Conservation (phyloP, 305 asterid genomes). For the Petunia hybrid region DNA sequence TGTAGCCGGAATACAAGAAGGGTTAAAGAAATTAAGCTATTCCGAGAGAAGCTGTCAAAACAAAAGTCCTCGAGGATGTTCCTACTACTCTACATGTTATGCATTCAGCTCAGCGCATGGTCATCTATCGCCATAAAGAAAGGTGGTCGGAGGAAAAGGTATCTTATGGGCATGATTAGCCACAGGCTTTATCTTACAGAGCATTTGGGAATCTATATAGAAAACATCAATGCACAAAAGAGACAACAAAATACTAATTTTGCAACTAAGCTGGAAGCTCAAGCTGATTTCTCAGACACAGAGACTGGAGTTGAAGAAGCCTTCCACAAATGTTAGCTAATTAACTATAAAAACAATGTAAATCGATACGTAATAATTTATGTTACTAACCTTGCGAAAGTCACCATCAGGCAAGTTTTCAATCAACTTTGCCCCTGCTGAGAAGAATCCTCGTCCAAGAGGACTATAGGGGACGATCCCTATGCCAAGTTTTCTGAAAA, state of each 20-base stretch:
- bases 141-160: not conserved
- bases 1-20: not conserved
- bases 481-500: slow-evolving; percentile 68
- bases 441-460: slow-evolving; percentile 72
- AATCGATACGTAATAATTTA: not conserved
- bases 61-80: not conserved
- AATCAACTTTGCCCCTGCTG: slow-evolving; percentile 56
- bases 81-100: not conserved
- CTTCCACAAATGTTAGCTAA: not conserved
- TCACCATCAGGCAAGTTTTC: slow-evolving; percentile 59
- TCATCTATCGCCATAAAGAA: slow-evolving; percentile 2
- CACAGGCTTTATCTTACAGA: not conserved
- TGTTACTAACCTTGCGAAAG: slow-evolving; percentile 59
- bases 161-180: not conserved
- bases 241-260: not conserved
- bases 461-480: slow-evolving; percentile 82
- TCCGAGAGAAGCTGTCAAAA: no score
- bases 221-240: not conserved
- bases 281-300: not conserved
- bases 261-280: not conserved
- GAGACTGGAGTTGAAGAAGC: not conserved
- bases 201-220: not conserved
- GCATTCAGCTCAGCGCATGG: not conserved
- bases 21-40: not conserved
- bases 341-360: not conserved